A percentile compares a stretch with the other conserved stretches of the same genome.
Conservation (phyloP, 169 alveolate genomes). For the Plasmodium relictum region DNA sequence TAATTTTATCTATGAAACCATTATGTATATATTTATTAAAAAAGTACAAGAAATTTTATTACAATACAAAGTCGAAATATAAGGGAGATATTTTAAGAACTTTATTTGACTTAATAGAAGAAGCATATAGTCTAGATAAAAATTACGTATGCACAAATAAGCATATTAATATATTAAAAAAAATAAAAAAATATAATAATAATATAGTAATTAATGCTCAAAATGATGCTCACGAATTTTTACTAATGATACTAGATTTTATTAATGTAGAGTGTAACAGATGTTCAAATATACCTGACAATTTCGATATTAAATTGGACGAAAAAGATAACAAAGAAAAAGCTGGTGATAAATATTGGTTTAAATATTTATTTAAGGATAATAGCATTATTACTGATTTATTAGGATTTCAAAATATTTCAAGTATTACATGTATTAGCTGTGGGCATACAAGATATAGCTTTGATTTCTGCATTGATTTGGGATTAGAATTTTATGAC, state of each 20-base stretch:
- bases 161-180: conserved; percentile 63
- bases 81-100: conserved; percentile 67
- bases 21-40: conserved; percentile 56
- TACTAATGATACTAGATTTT: conserved; percentile 43
- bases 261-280: conserved; percentile 73
- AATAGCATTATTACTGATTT: conserved; percentile 71
- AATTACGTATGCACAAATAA: conserved; percentile 42
- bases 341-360: conserved; percentile 74
- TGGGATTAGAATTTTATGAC: conserved; percentile 51
- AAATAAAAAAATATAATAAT: conserved; percentile 58
- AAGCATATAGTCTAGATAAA: conserved; percentile 22
- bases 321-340: conserved; percentile 72
- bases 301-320: conserved; percentile 43
- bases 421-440: conserved; percentile 64
- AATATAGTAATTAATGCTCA: conserved; percentile 53
- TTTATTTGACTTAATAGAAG: conserved; percentile 38
- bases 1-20: conserved; percentile 65
- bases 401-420: conserved; percentile 72
- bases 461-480: conserved; percentile 71
- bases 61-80: conserved; percentile 49
- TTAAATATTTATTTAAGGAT: conserved; percentile 64
- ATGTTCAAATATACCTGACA: conserved; percentile 24
- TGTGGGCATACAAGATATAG: conserved; percentile 75
- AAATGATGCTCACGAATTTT: conserved; percentile 76
- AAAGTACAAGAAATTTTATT: conserved; percentile 27